These are phyloP conservation scores for Ascochyta fabae DNA, from an alignment of 2,329 filamentous ascomycete species.

Conservation along the genomic window DNA sequence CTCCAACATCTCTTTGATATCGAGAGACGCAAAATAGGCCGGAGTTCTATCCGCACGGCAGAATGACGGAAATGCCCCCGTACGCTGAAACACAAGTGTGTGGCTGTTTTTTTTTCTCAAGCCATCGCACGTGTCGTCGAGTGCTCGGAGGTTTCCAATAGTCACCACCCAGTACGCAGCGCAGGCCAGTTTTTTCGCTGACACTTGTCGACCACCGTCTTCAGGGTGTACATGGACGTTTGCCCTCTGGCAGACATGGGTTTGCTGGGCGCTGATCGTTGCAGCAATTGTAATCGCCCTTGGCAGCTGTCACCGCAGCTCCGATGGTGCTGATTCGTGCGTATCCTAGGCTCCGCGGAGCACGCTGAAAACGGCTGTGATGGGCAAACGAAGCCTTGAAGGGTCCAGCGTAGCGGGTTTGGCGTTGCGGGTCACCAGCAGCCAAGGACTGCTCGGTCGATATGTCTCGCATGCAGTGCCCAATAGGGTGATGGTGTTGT, in stretches of 20 bases:
- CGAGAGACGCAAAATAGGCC: conserved; percentile 7
- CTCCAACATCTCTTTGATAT: neutral
- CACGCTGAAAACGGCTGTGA: conserved; percentile 19
- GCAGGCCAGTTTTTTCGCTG: conserved; percentile 13
- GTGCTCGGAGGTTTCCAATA: conserved; percentile 21
- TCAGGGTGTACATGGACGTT: conserved; percentile 2
- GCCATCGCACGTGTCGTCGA: conserved; percentile 24
- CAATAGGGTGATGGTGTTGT: conserved; percentile 29
- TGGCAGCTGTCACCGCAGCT: conserved; percentile 7
- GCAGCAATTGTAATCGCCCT: conserved; percentile 7
- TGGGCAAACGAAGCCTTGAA: conserved; percentile 23
- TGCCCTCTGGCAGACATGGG: conserved; percentile 2
- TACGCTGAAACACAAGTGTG: conserved; percentile 18
- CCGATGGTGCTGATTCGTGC: conserved; percentile 9
- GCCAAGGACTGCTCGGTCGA: conserved; percentile 34
- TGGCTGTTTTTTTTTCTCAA: conserved; percentile 6
- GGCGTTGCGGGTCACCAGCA: conserved; percentile 22
- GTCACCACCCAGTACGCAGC: conserved; percentile 15
- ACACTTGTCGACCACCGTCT: conserved; percentile 6
- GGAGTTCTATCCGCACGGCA: conserved; percentile 6
- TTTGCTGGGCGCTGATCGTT: conserved; percentile 6
- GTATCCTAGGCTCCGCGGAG: conserved; percentile 11
- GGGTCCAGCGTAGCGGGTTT: conserved; percentile 34
- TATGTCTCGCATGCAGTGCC: conserved; percentile 43
- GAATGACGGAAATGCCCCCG: conserved; percentile 10